Percentiles rank a stretch among this genome's conserved stretches.
These are phyloP conservation scores for Silene coronaria DNA, from an alignment of 179 eudicot species.

Conservation along the genomic window DNA sequence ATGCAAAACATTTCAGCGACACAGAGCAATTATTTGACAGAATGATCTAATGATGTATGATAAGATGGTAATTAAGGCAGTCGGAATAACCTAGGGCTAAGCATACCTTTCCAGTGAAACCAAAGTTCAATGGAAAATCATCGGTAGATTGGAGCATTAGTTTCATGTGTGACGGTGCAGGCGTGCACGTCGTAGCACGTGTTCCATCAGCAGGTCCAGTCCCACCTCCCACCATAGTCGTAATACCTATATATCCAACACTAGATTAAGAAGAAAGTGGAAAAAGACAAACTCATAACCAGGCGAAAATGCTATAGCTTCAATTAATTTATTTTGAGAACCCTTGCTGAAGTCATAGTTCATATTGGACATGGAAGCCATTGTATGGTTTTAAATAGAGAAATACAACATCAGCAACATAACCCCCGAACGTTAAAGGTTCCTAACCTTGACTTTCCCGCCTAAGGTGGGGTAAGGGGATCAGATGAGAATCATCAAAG, in stretches of 20 bases:
- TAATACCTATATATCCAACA: conserved; percentile 50
- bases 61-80: neutral
- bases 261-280: conserved; percentile 16
- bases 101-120: conserved; percentile 90
- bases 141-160: conserved; percentile 85
- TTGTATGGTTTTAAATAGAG: neutral
- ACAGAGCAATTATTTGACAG: neutral
- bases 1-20: neutral
- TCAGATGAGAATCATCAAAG: neutral
- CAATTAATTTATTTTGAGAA: neutral
- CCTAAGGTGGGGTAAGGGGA: neutral
- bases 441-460: neutral
- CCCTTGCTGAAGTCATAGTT: neutral
- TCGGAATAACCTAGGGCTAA: neutral
- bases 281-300: conserved; percentile 2
- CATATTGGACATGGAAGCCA: neutral
- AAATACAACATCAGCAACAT: neutral
- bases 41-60: neutral
- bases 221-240: conserved; percentile 96
- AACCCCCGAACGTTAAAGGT: neutral
- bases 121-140: conserved; percentile 85
- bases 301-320: neutral
- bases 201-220: conserved; percentile 97
- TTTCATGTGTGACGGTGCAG: conserved; percentile 72
- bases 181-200: conserved; percentile 96